Percentiles rank a stretch among this genome's conserved stretches.
phyloP scores from a whole-genome alignment of 495 filamentous ascomycete genomes.

The Hypoxylon subgilvum region DNA sequence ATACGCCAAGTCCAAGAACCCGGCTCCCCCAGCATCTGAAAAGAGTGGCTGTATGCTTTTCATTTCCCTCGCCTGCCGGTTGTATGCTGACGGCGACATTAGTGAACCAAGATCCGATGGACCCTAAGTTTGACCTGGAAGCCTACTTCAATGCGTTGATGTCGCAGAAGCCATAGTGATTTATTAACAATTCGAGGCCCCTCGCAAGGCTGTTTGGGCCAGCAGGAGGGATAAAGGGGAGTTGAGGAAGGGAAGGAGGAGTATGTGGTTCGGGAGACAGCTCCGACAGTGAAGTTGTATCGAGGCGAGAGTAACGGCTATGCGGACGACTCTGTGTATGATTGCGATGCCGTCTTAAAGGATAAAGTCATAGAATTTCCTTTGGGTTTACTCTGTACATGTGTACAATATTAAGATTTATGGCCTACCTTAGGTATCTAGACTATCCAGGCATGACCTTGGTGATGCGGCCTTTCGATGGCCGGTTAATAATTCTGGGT shows the following conservation, averaged over 20 bases:
- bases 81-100: conserved; percentile 30
- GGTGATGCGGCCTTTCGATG: not conserved
- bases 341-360: conserved; percentile 42
- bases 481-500: conserved; percentile 4
- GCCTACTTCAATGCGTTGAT: conserved; percentile 73
- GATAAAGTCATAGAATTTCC: conserved; percentile 52
- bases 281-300: conserved; percentile 17
- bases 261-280: conserved; percentile 3
- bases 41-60: conserved; percentile 65
- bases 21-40: conserved; percentile 56
- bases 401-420: conserved; percentile 48
- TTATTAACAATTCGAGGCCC: conserved; percentile 17
- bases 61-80: not conserved
- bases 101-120: conserved; percentile 85
- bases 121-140: conserved; percentile 90
- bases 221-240: conserved; percentile 8
- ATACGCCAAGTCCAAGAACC: conserved; percentile 82
- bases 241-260: conserved; percentile 13
- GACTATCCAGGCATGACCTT: conserved; percentile 18
- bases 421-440: conserved; percentile 20
- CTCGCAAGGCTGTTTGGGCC: no score
- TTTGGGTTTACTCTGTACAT: conserved; percentile 51
- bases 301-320: conserved; percentile 18
- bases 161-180: conserved; percentile 51
- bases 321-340: conserved; percentile 44